phyloP scores from a whole-genome alignment of 2,329 filamentous ascomycete genomes.

The Epichloe sp. region DNA sequence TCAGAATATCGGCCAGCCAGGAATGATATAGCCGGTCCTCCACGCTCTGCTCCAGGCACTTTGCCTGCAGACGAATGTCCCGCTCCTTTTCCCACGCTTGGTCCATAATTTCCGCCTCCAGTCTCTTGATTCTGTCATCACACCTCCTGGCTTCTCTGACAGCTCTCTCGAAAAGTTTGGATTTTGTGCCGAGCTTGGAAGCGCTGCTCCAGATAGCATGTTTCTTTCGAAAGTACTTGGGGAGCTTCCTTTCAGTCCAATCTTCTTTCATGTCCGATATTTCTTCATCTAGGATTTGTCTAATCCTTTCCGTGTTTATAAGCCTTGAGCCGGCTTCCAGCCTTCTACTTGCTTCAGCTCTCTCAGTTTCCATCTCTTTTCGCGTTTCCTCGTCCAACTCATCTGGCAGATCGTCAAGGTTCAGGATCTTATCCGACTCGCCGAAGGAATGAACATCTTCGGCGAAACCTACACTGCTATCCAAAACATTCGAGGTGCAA shows the following conservation, averaged over 20 bases:
- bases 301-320: constrained; percentile 28
- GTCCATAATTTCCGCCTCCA: constrained; percentile 37
- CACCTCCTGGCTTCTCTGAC: constrained; percentile 28
- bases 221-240: constrained; percentile 42
- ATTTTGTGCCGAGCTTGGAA: constrained; percentile 25
- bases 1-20: constrained; percentile 37
- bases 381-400: constrained; percentile 41
- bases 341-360: constrained; percentile 5
- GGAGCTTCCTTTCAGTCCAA: constrained; percentile 48
- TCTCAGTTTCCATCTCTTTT: constrained; percentile 42
- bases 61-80: constrained; percentile 42
- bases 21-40: constrained; percentile 41
- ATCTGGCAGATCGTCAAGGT: constrained; percentile 20
- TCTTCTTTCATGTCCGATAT: constrained; percentile 34
- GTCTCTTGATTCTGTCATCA: constrained; percentile 39
- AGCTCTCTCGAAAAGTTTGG: constrained; percentile 29
- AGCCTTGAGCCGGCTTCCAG: constrained; percentile 17
- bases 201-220: constrained; percentile 48
- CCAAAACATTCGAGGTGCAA: constrained; percentile 1
- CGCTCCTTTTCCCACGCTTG: constrained; percentile 38
- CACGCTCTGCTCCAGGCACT: constrained; percentile 50
- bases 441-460: constrained; percentile 7
- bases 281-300: constrained; percentile 37
- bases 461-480: background rate
- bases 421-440: constrained; percentile 29